A percentile compares a stretch with the other conserved stretches of the same genome.
Evolutionary conservation across 2,329 filamentous ascomycete species (phyloP).

Genomic region (Fusarium mundagurra): DNA sequence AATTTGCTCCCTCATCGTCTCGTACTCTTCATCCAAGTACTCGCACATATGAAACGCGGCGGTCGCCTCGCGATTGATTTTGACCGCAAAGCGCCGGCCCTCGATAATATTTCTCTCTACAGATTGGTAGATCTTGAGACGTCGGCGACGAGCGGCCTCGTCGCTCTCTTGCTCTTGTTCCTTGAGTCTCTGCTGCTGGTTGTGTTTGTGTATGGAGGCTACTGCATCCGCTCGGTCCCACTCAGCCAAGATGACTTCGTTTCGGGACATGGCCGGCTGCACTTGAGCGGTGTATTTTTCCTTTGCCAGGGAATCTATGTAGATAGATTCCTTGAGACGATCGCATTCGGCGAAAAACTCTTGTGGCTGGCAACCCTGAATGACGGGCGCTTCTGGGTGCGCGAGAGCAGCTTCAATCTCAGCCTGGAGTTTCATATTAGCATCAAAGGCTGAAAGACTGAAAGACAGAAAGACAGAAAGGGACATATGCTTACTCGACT

Average conservation of each 20-base stretch:
- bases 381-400: not conserved
- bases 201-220: not conserved
- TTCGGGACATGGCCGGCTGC: not conserved
- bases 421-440: not conserved
- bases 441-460: not conserved
- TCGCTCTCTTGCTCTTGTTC: not conserved
- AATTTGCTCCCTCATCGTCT: not conserved
- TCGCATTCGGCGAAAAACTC: not conserved
- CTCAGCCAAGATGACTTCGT: not conserved
- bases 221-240: not conserved
- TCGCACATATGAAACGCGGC: not conserved
- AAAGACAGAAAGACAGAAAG: not conserved
- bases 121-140: constrained; percentile 1
- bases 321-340: not conserved
- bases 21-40: not conserved
- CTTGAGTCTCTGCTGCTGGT: not conserved
- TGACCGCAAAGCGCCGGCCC: not conserved
- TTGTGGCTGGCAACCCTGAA: not conserved
- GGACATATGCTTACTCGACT: not conserved
- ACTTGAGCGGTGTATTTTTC: not conserved
- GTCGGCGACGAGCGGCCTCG: not conserved
- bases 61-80: not conserved
- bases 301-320: not conserved
- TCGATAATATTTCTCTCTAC: not conserved
- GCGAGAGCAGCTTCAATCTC: not conserved